Evolutionary conservation across 331 rosid species (phyloP), one percentile per base, ranked within the genome.

Genomic region (Pyrus hybrid): DNA sequence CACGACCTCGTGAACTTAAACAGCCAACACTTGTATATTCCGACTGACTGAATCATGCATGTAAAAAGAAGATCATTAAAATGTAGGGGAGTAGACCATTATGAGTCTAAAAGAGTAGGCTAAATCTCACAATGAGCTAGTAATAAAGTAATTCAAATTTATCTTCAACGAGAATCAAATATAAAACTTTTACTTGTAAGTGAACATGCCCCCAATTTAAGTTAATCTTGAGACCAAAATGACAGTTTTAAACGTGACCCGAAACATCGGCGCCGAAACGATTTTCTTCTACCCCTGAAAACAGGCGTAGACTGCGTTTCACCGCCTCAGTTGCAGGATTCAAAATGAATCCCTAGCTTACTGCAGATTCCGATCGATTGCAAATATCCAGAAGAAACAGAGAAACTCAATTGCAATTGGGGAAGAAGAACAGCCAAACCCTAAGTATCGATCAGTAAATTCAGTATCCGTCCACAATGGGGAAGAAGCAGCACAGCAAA

Each of bases 401-500:
- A 69, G 41, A 17, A 14, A 17, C 14, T 7, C 33, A 33, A 32
- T 58, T 25, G 18, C 33, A 33, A 32, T 58, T 17, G 8, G 33
- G 12, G 56, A 65, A 16, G 56, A 65, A 16, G 35, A 30, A 18
- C 32, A 30, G 14, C 26, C 26, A 51, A 75, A 75, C 25, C 76
- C 68, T 60, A 60, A 33, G 6, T 17, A 26, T 3, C 25, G 13
- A 49, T 37, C 67, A 51, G 43, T 63, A 7, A 63, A 26, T 14
- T 63, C 43, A 17, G 41, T 63, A 4, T 63, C 68, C 41, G 13
- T 63, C 3, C 68, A 67, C 35, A 30, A 94, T 94, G 97, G 99
- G 96, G 87, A 94, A 94, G 91, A 92, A 94, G 78, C 99, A 92
- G 80, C 99, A 92, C 75, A 94, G 99, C 82, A 94, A 94, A 72